A percentile compares a stretch with the other conserved stretches of the same genome.
These are phyloP conservation scores for Cylindrodendrum hubeiense DNA, from an alignment of 2,329 filamentous ascomycete genomes.

Conservation along the genomic window DNA sequence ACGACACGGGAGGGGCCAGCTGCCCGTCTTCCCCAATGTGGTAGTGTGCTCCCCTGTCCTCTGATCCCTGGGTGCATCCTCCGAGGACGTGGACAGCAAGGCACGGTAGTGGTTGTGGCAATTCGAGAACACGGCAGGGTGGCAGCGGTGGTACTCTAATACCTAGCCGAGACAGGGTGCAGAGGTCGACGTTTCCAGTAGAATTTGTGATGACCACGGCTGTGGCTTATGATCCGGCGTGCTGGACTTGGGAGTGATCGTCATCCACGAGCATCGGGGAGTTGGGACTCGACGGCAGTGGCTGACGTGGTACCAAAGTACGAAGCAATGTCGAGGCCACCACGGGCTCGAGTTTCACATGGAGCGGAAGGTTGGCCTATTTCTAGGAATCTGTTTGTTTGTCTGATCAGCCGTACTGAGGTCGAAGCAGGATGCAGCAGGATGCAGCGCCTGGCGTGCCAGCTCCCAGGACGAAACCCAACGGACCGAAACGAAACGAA, in stretches of 20 bases:
- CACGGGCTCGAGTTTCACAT: conserved; percentile 9
- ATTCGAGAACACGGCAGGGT: neutral
- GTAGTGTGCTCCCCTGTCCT: neutral
- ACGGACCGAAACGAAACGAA: conserved; percentile 19
- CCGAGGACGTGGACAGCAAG: neutral
- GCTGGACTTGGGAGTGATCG: conserved; percentile 1
- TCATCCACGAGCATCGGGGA: neutral
- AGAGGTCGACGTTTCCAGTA: neutral
- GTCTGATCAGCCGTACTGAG: neutral
- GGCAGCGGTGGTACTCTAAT: neutral
- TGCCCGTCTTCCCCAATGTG: neutral
- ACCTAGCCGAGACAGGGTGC: neutral
- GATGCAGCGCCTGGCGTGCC: conserved; percentile 4
- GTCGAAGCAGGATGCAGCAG: neutral
- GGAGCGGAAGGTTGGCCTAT: conserved; percentile 2
- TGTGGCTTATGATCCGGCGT: conserved; percentile 2
- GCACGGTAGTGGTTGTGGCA: neutral
- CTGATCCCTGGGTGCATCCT: conserved; percentile 7
- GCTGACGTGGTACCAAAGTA: neutral
- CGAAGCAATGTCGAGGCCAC: conserved; percentile 3
- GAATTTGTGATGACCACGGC: neutral
- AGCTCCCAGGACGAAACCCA: conserved; percentile 6
- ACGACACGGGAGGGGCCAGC: conserved; percentile 2
- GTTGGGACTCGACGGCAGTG: neutral
- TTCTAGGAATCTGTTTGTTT: neutral